These are phyloP conservation scores for Manihot esculenta DNA, from an alignment of 441 rosid species.

Conservation along the genomic window DNA sequence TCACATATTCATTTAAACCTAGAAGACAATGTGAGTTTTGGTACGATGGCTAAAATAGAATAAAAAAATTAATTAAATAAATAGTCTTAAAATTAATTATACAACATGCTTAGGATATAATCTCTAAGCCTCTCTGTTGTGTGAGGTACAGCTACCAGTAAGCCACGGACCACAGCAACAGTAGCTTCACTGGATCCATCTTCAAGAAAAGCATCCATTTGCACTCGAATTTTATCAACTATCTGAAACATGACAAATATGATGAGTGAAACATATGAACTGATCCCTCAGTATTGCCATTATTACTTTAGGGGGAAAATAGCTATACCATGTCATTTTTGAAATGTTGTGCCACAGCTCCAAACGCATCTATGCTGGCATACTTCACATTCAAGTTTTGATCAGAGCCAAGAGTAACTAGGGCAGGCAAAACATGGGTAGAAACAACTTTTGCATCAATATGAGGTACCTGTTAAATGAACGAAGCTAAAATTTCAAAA, in stretches of 20 bases:
- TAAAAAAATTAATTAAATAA: neutral
- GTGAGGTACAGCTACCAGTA: constrained; percentile 86
- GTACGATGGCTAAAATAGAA: constrained; percentile 3
- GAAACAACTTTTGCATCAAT: constrained; percentile 82
- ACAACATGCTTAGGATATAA: constrained; percentile 56
- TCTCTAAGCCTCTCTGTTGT: constrained; percentile 91
- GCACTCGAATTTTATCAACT: constrained; percentile 96
- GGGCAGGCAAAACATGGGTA: constrained; percentile 82
- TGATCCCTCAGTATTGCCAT: constrained; percentile 10
- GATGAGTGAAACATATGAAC: constrained; percentile 3
- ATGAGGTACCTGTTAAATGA: constrained; percentile 63
- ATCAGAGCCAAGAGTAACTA: constrained; percentile 96
- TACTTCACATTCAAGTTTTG: constrained; percentile 90
- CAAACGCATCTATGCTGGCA: constrained; percentile 97
- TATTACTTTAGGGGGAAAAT: constrained; percentile 9
- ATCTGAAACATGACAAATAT: constrained; percentile 50
- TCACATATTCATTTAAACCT: constrained; percentile 13
- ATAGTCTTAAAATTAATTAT: constrained; percentile 3
- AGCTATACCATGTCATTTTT: constrained; percentile 75
- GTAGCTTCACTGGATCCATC: constrained; percentile 98
- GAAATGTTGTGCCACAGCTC: constrained; percentile 95
- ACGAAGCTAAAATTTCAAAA: neutral
- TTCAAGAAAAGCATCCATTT: constrained; percentile 99
- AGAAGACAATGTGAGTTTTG: neutral
- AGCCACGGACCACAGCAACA: constrained; percentile 83